Evolutionary conservation across 2,329 filamentous ascomycete species (phyloP), one percentile per base, ranked within the genome.

Genomic region (Dothistroma septosporum): DNA sequence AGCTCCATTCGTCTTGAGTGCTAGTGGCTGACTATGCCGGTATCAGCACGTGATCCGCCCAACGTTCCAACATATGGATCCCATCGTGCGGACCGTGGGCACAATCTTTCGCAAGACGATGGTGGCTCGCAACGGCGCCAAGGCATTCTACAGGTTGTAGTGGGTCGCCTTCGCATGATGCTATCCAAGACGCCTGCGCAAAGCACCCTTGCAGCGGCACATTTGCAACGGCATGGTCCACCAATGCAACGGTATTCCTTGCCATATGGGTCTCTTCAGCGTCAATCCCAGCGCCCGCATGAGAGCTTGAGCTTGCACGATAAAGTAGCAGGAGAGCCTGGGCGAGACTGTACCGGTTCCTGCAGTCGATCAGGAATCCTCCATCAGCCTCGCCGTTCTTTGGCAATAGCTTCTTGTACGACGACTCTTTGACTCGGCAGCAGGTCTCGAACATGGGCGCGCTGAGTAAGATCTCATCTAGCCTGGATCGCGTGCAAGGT

Each of bases 381-480:
- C 33, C 21, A 6, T 47, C 22, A 31, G 54, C 24, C 41, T 48
- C 16, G n/a, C 48, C 28, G n/a, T 16, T n/a, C 31, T 57, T 62
- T 62, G 61, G 61, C 50, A 50, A 28, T 50, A 28, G 28, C 28
- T 44, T 28, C 28, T 44, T 44, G 41, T 19, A 44, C 41, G 8
- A 44, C 41, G 14, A n/a, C 14, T 5, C n/a, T 19, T 44, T 9
- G 14, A 44, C n/a, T 9, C 41, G 14, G 41, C 8, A 7, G 5
- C 14, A 14, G 14, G 14, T 44, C 8, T 19, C 19, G 41, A 44
- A 19, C 9, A 53, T 53, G 12, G n/a, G 28, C 21, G 21, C 44
- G 33, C 41, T 37, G 37, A 24, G 48, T 31, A 46, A 60, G 14
- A 35, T 24, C 22, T 63, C 61, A 6, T 49, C 33, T 11, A 59